Conservation (phyloP, 2,329 filamentous ascomycete species). For the Fusarium graminum region DNA sequence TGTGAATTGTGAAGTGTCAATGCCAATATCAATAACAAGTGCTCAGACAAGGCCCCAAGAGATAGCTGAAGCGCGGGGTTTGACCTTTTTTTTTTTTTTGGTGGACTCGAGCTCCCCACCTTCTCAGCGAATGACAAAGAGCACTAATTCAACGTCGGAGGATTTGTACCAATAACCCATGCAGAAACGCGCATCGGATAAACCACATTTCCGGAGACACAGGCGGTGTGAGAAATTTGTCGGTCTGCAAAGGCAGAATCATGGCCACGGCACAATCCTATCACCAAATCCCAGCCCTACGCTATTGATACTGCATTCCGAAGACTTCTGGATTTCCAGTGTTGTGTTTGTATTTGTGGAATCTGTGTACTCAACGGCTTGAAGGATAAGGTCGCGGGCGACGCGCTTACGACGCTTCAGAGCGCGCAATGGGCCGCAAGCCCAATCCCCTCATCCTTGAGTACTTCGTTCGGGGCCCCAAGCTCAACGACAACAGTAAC, state of each 20-base stretch:
- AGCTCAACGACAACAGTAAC: constrained; percentile 90
- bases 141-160: constrained; percentile 5
- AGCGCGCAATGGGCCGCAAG: constrained; percentile 78
- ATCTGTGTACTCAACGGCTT: constrained; percentile 35
- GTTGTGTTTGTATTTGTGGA: constrained; percentile 32
- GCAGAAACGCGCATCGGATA: constrained; percentile 27
- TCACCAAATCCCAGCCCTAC: constrained; percentile 45
- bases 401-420: constrained; percentile 44
- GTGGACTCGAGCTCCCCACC: constrained; percentile 15
- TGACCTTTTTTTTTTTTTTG: constrained; percentile 37
- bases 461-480: constrained; percentile 88
- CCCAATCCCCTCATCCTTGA: constrained; percentile 87
- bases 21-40: constrained; percentile 7
- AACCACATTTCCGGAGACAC: constrained; percentile 43
- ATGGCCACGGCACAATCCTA: constrained; percentile 46
- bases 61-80: constrained; percentile 27
- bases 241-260: constrained; percentile 59
- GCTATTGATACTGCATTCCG: constrained; percentile 15
- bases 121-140: constrained; percentile 14
- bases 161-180: constrained; percentile 27
- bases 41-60: constrained; percentile 6
- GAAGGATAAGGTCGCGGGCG: constrained; percentile 45
- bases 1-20: constrained; percentile 5
- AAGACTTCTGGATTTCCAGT: constrained; percentile 31
- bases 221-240: constrained; percentile 60